Percentiles rank a stretch among this genome's conserved stretches.
Evolutionary conservation across 73 alveolate species (phyloP).

Genomic region (Tetrahymena malaccensis): DNA sequence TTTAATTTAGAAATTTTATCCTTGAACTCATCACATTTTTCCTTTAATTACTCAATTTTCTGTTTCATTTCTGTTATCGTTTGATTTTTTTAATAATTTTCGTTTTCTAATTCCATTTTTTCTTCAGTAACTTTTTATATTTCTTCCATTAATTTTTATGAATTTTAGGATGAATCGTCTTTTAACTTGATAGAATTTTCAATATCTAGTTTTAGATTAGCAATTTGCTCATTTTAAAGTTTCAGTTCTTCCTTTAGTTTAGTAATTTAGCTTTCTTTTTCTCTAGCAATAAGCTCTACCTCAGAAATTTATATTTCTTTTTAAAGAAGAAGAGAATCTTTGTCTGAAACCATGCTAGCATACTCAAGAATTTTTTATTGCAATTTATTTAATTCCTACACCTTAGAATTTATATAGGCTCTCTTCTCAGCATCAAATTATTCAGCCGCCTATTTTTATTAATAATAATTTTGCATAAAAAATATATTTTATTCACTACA

Average conservation of each 20-base stretch:
- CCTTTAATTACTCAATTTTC: neutral
- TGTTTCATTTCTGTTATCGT: neutral
- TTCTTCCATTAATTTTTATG: neutral
- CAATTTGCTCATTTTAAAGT: neutral
- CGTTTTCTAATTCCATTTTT: neutral
- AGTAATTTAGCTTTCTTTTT: neutral
- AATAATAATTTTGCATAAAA: neutral
- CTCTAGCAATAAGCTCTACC: neutral
- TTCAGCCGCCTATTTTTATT: neutral
- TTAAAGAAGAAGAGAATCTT: neutral
- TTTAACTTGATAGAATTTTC: neutral
- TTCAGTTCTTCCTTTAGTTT: neutral
- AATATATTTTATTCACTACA: too few relatives aligned
- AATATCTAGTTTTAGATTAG: neutral
- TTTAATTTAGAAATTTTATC: neutral
- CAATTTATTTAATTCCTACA: neutral
- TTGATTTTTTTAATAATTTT: neutral
- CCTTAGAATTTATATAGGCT: neutral
- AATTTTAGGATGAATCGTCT: neutral
- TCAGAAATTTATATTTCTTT: neutral
- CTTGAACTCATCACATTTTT: neutral
- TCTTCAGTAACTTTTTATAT: neutral
- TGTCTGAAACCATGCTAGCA: neutral
- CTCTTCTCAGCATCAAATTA: neutral
- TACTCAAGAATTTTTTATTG: neutral